phyloP scores from a whole-genome alignment of 768 basidiomycete species.

The Leccinellum luteum region DNA sequence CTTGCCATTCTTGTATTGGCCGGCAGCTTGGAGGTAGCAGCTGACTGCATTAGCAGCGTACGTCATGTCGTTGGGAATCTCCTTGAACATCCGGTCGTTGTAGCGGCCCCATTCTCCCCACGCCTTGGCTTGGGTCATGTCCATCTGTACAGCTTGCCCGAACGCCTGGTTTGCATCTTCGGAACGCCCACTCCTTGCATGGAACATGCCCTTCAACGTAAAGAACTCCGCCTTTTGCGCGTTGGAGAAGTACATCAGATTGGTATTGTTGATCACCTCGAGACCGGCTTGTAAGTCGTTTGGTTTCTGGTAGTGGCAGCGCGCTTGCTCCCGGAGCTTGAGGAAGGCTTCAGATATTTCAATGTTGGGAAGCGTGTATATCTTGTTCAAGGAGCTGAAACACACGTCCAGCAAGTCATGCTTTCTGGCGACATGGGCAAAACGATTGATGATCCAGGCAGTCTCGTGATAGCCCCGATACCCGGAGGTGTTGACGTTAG shows the following conservation, averaged over 20 bases:
- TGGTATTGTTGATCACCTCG: conserved; percentile 99
- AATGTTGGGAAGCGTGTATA: conserved; percentile 98
- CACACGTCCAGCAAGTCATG: conserved; percentile 96
- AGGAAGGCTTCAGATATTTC: conserved; percentile 99
- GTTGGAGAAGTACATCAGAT: conserved; percentile 94
- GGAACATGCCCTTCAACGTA: conserved; percentile 98
- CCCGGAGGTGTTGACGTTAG: conserved; percentile 76
- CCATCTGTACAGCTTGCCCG: conserved; percentile 93
- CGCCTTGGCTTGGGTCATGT: conserved; percentile 91
- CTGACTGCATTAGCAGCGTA: conserved; percentile 90
- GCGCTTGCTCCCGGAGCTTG: conserved; percentile 96
- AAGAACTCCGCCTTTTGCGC: conserved; percentile 98
- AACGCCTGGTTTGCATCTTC: conserved; percentile 93
- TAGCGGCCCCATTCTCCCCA: conserved; percentile 99
- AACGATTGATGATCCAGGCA: conserved; percentile 99
- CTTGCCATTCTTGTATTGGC: conserved; percentile 91
- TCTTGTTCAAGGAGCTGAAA: conserved; percentile 91
- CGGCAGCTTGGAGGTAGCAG: conserved; percentile 96
- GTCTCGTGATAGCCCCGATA: conserved; percentile 98
- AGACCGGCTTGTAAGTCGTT: conserved; percentile 91
- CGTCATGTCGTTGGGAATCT: conserved; percentile 66
- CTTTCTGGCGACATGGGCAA: conserved; percentile 97
- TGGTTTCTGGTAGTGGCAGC: conserved; percentile 95
- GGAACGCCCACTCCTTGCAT: conserved; percentile 77
- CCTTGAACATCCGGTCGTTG: conserved; percentile 92